These are phyloP conservation scores for Cystobasidium onofrii DNA, from an alignment of 768 basidiomycete genomes.

Conservation along the genomic window DNA sequence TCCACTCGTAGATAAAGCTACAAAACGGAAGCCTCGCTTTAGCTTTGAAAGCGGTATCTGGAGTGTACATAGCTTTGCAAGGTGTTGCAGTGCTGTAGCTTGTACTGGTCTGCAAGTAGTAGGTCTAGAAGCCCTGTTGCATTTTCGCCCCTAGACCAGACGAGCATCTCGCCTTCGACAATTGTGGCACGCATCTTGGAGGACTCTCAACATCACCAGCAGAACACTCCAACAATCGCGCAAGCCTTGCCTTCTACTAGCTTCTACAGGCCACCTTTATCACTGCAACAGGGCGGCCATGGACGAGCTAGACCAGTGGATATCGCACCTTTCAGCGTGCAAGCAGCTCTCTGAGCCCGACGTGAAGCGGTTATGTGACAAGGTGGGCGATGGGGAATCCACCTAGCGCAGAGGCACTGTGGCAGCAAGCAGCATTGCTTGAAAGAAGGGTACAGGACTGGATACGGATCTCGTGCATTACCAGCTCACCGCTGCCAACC, in stretches of 20 bases:
- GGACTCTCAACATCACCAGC: not conserved
- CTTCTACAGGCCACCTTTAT: not conserved
- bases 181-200: not conserved
- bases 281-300: not conserved
- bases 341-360: constrained; percentile 91
- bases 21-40: too few relatives aligned
- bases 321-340: constrained; percentile 90
- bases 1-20: too few relatives aligned
- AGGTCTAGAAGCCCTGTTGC: too few relatives aligned
- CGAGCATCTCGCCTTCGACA: too few relatives aligned
- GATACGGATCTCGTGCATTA: not conserved
- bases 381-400: constrained; percentile 55
- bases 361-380: constrained; percentile 97
- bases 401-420: not conserved
- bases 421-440: not conserved
- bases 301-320: constrained; percentile 87
- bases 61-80: too few relatives aligned
- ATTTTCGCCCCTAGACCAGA: too few relatives aligned
- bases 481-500: not conserved
- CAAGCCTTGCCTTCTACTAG: too few relatives aligned
- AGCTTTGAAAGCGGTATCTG: too few relatives aligned
- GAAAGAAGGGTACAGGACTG: too few relatives aligned
- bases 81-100: too few relatives aligned
- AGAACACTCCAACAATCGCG: too few relatives aligned
- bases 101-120: too few relatives aligned